Conservation (phyloP, 768 basidiomycete genomes). For the Lactarius akahatsu region DNA sequence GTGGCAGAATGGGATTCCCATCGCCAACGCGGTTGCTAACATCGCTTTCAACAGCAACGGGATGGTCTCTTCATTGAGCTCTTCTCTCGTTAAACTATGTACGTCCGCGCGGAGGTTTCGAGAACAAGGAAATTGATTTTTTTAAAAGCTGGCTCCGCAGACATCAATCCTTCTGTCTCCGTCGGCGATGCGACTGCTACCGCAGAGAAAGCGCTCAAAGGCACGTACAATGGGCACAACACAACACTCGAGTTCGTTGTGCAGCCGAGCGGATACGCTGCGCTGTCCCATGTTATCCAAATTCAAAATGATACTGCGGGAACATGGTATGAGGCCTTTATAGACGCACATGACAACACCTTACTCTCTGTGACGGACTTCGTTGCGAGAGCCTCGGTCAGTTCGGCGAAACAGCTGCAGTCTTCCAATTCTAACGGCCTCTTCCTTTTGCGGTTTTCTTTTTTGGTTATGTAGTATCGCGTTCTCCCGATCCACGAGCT, state of each 20-base stretch:
- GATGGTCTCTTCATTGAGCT: slow-evolving; percentile 45
- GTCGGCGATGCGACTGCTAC: slow-evolving; percentile 38
- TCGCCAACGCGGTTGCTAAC: slow-evolving; percentile 46
- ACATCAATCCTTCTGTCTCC: slow-evolving; percentile 41
- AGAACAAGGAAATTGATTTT: background rate
- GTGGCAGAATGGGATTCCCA: slow-evolving; percentile 36
- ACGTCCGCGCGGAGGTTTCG: slow-evolving; percentile 16
- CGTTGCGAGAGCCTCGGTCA: slow-evolving; percentile 45
- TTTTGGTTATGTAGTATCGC: slow-evolving; percentile 37
- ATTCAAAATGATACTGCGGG: slow-evolving; percentile 44
- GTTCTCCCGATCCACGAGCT: slow-evolving; percentile 49
- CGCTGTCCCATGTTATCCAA: slow-evolving; percentile 45
- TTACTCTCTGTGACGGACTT: slow-evolving; percentile 54
- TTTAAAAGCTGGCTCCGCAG: slow-evolving; percentile 27
- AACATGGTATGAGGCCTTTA: slow-evolving; percentile 57
- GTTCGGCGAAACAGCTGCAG: slow-evolving; percentile 20
- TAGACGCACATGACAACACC: slow-evolving; percentile 56
- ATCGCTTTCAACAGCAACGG: slow-evolving; percentile 44
- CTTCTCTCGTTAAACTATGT: slow-evolving; percentile 48
- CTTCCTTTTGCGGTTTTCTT: slow-evolving; percentile 25
- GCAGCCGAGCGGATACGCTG: slow-evolving; percentile 40
- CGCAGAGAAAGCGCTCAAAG: slow-evolving; percentile 41
- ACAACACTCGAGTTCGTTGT: slow-evolving; percentile 44
- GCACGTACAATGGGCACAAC: slow-evolving; percentile 43
- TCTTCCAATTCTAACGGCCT: background rate